Conservation (phyloP, 2,329 filamentous ascomycete genomes). For the Fusarium euwallaceae region DNA sequence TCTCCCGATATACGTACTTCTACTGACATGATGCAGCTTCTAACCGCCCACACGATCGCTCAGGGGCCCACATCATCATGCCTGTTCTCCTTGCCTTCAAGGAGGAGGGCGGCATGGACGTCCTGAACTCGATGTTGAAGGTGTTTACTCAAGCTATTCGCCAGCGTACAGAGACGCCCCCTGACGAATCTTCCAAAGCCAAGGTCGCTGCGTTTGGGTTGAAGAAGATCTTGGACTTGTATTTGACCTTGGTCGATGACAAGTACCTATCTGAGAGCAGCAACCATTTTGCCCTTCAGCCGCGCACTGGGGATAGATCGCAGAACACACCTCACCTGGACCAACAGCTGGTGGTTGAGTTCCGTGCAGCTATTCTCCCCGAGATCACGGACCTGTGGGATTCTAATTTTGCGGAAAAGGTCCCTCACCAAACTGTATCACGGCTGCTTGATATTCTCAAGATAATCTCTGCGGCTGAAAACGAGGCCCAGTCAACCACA, state of each 20-base stretch:
- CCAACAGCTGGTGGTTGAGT: conserved; percentile 86
- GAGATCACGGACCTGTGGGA: conserved; percentile 86
- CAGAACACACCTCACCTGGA: conserved; percentile 60
- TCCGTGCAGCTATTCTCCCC: conserved; percentile 84
- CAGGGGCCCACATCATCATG: conserved; percentile 71
- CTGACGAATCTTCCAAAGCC: conserved; percentile 59
- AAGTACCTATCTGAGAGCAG: conserved; percentile 85
- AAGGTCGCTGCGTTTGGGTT: conserved; percentile 71
- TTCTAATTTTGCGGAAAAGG: conserved; percentile 84
- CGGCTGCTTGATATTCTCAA: conserved; percentile 87
- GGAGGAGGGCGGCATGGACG: conserved; percentile 79
- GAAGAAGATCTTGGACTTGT: conserved; percentile 88
- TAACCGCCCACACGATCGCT: conserved; percentile 62
- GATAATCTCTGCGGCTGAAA: conserved; percentile 80
- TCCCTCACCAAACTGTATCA: conserved; percentile 81
- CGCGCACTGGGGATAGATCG: conserved; percentile 57
- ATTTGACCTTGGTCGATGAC: conserved; percentile 79
- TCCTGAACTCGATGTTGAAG: conserved; percentile 79
- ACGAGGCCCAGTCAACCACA: conserved; percentile 73
- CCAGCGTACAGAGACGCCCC: conserved; percentile 55
- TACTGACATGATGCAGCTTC: conserved; percentile 47
- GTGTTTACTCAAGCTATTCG: conserved; percentile 65
- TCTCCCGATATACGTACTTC: neutral
- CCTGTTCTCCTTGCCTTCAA: conserved; percentile 90
- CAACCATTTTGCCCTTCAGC: conserved; percentile 63